phyloP scores from a whole-genome alignment of 192 early-diverging fungal genomes.

The Backusella morwellensis region DNA sequence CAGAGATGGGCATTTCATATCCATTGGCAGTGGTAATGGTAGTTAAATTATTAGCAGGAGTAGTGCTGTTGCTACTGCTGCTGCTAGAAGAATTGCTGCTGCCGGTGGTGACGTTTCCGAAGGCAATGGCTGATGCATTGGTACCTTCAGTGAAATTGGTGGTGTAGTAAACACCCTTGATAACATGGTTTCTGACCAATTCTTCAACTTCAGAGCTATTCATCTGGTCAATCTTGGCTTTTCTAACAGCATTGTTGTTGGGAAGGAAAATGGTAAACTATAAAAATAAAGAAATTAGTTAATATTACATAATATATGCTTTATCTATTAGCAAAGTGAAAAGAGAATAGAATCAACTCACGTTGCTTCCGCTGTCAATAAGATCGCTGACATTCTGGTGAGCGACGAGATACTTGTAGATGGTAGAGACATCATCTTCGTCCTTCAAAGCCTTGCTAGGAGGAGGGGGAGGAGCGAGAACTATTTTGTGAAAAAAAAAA shows the following conservation, averaged over 20 bases:
- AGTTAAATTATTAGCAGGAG: neutral
- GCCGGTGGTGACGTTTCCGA: neutral
- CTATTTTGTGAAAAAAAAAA: neutral
- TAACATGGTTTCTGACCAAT: conserved; percentile 12
- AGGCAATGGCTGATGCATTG: neutral
- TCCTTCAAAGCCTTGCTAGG: neutral
- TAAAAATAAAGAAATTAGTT: neutral
- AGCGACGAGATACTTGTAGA: neutral
- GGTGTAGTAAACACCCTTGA: conserved; percentile 19
- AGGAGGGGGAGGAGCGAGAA: neutral
- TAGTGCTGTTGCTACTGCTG: neutral
- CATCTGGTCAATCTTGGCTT: neutral
- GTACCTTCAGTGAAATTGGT: conserved; percentile 14
- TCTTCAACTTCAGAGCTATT: neutral
- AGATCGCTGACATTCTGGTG: neutral
- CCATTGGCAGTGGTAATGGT: neutral
- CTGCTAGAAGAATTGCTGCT: neutral
- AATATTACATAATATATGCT: neutral
- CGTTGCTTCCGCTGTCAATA: neutral
- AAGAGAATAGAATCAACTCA: neutral
- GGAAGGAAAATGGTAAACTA: conserved; percentile 24
- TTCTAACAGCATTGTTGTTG: conserved; percentile 3
- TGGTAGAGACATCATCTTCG: neutral
- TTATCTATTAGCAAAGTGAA: neutral
- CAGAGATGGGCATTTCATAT: neutral